Conservation (phyloP, 352 stramenopile genomes). For the Pythium scleroteichum region DNA sequence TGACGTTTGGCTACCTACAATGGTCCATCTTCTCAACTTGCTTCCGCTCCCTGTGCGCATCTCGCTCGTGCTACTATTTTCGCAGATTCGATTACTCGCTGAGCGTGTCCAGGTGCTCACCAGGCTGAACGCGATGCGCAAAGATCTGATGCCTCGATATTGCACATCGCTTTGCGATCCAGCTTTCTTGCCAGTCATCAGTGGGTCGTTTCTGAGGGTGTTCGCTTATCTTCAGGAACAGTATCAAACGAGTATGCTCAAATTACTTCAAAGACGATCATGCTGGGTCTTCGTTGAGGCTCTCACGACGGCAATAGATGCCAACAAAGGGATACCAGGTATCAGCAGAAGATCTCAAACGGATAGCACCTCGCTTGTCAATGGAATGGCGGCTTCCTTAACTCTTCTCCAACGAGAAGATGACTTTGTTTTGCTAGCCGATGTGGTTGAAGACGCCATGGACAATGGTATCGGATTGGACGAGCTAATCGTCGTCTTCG, state of each 20-base stretch:
- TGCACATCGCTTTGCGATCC: slow-evolving; percentile 36
- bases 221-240: slow-evolving; percentile 40
- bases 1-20: slow-evolving; percentile 31
- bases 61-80: slow-evolving; percentile 26
- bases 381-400: slow-evolving; percentile 46
- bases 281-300: slow-evolving; percentile 60
- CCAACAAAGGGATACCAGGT: not conserved
- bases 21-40: slow-evolving; percentile 50
- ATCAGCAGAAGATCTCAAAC: no score
- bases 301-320: slow-evolving; percentile 28
- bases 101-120: slow-evolving; percentile 21
- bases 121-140: slow-evolving; percentile 49
- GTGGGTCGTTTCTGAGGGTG: slow-evolving; percentile 42
- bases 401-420: slow-evolving; percentile 34
- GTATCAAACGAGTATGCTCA: slow-evolving; percentile 45
- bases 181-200: slow-evolving; percentile 25
- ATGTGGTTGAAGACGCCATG: slow-evolving; percentile 50
- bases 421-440: slow-evolving; percentile 39
- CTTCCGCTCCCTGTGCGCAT: slow-evolving; percentile 40
- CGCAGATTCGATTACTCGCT: slow-evolving; percentile 2
- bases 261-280: slow-evolving; percentile 32
- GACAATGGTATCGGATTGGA: slow-evolving; percentile 34
- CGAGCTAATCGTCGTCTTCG: slow-evolving; percentile 52
- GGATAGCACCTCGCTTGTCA: slow-evolving; percentile 29
- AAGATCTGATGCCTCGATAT: slow-evolving; percentile 39